phyloP scores from a whole-genome alignment of 2,329 filamentous ascomycete genomes.

The Calonectria pseudoreteaudii region DNA sequence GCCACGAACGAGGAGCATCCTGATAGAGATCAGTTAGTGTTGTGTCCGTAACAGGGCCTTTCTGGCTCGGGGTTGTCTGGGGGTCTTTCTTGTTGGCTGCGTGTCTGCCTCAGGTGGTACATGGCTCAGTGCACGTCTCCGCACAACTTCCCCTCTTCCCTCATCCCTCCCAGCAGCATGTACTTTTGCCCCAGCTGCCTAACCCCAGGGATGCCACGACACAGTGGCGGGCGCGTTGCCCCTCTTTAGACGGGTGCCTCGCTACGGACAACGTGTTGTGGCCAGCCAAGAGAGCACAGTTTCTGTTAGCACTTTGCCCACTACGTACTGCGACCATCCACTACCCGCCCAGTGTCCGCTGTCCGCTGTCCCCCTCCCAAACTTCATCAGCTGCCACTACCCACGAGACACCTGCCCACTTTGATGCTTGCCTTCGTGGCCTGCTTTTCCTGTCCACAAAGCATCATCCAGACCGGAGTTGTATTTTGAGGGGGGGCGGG shows the following conservation, averaged over 20 bases:
- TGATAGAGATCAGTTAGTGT: conserved; percentile 5
- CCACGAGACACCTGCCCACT: conserved; percentile 23
- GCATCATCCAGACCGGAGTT: conserved; percentile 1
- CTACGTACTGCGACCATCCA: background rate
- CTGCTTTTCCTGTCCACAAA: background rate
- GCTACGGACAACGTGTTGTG: background rate
- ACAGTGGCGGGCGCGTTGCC: background rate
- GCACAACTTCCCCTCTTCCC: conserved; percentile 4
- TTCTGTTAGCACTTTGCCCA: background rate
- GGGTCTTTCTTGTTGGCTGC: conserved; percentile 1
- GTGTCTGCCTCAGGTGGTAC: conserved; percentile 22
- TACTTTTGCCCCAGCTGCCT: background rate
- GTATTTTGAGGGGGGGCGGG: background rate
- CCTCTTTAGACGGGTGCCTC: background rate
- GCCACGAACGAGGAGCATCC: background rate
- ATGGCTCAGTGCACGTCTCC: background rate
- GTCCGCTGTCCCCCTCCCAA: conserved; percentile 3
- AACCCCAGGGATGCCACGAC: conserved; percentile 17
- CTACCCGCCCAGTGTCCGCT: background rate
- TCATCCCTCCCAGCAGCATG: background rate
- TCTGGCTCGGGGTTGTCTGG: conserved; percentile 2
- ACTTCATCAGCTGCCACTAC: conserved; percentile 12
- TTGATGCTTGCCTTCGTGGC: conserved; percentile 17
- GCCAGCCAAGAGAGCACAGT: background rate
- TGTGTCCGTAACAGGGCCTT: background rate